phyloP scores from a whole-genome alignment of 2,329 filamentous ascomycete species.

The Biscogniauxia sp. region DNA sequence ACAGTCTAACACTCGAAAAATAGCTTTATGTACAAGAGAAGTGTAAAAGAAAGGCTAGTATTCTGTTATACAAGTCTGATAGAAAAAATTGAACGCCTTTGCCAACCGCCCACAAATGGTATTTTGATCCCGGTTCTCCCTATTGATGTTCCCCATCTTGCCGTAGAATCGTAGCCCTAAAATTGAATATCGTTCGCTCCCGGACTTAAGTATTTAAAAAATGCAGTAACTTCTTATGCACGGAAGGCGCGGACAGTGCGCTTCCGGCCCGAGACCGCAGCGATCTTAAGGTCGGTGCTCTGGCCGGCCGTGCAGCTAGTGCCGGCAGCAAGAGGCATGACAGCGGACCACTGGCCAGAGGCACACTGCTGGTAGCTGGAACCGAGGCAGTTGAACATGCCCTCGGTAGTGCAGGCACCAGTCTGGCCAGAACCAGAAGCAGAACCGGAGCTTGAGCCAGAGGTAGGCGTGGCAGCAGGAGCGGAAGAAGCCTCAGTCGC shows the following conservation, averaged over 20 bases:
- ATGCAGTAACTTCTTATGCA: slow-evolving; percentile 18
- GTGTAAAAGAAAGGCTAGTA: not conserved
- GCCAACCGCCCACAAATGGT: not conserved
- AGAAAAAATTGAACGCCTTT: not conserved
- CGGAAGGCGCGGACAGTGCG: slow-evolving; percentile 25
- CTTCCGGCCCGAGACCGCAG: slow-evolving; percentile 20
- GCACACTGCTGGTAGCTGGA: slow-evolving; percentile 54
- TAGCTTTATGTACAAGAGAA: not conserved
- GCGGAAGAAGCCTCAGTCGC: slow-evolving; percentile 17
- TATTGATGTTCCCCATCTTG: not conserved
- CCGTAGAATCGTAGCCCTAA: not conserved
- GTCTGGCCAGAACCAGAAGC: slow-evolving; percentile 29
- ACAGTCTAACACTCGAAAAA: not conserved
- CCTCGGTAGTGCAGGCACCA: slow-evolving; percentile 46
- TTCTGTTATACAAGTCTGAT: not conserved
- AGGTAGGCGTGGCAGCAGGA: slow-evolving; percentile 21
- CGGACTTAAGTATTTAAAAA: not conserved
- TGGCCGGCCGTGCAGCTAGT: slow-evolving; percentile 45
- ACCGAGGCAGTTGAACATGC: slow-evolving; percentile 53
- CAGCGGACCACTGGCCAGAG: slow-evolving; percentile 48
- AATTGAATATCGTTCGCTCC: not conserved
- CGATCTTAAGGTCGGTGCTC: slow-evolving; percentile 38
- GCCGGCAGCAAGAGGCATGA: slow-evolving; percentile 43
- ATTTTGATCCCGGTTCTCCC: not conserved
- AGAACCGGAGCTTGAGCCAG: slow-evolving; percentile 22